phyloP scores from a whole-genome alignment of 345 rosid genomes.

The Citrus glauca region DNA sequence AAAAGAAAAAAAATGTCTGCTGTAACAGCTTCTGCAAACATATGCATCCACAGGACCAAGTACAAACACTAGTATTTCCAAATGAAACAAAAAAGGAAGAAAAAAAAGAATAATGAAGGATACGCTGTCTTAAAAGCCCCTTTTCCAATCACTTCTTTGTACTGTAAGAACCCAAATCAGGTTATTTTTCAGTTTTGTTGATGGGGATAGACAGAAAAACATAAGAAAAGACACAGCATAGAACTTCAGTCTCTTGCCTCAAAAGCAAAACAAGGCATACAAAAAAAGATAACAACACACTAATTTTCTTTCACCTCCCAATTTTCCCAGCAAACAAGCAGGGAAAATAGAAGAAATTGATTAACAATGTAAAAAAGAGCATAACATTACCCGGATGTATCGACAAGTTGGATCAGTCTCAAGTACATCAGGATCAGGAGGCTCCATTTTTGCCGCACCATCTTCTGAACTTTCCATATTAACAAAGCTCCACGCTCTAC shows the following conservation, averaged over 20 bases:
- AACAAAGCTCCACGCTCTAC: conserved; percentile 2
- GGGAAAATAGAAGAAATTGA: background rate
- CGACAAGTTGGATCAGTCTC: conserved; percentile 67
- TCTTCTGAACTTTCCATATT: conserved; percentile 43
- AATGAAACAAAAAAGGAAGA: background rate
- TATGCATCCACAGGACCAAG: background rate
- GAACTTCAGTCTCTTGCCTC: background rate
- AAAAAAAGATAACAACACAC: conserved; percentile 5
- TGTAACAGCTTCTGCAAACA: background rate
- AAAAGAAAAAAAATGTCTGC: background rate
- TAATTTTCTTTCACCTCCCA: background rate
- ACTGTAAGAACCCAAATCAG: conserved; percentile 38
- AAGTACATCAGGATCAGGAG: conserved; percentile 58
- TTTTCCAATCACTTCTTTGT: conserved; percentile 64
- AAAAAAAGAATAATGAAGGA: conserved; percentile 24
- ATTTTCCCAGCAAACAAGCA: conserved; percentile 7
- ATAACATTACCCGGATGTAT: conserved; percentile 46
- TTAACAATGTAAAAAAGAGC: background rate
- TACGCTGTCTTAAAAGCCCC: conserved; percentile 89
- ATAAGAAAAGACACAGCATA: background rate
- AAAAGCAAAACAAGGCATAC: background rate
- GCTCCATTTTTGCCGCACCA: conserved; percentile 37
- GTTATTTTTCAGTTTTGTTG: background rate
- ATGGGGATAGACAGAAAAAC: background rate
- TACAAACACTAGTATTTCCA: background rate